These are phyloP conservation scores for Myriosclerotinia scirpicola DNA, from an alignment of 2,329 filamentous ascomycete genomes.

Conservation along the genomic window DNA sequence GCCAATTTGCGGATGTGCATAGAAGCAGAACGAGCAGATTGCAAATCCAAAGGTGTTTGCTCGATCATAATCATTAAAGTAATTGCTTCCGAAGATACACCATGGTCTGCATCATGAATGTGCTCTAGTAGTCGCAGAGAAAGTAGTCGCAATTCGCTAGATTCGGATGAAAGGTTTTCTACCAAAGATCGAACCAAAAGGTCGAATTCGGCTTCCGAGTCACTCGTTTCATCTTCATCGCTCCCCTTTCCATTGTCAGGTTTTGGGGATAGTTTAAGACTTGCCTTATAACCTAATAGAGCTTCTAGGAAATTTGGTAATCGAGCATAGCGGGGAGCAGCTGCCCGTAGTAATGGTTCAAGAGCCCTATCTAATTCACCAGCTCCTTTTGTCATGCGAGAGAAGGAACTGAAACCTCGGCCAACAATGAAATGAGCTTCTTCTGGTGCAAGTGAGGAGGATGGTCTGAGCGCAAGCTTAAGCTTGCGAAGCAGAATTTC, in stretches of 20 bases:
- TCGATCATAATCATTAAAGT: constrained; percentile 75
- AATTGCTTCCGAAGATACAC: constrained; percentile 52
- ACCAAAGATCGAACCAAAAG: constrained; percentile 65
- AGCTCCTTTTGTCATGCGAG: constrained; percentile 62
- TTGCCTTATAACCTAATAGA: constrained; percentile 55
- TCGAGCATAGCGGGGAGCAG: constrained; percentile 64
- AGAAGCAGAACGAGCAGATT: constrained; percentile 73
- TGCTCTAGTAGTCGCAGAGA: constrained; percentile 71
- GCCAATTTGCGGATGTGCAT: constrained; percentile 79
- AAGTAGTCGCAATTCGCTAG: constrained; percentile 69
- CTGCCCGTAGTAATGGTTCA: constrained; percentile 64
- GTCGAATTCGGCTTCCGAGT: constrained; percentile 55
- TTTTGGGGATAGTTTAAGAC: constrained; percentile 31
- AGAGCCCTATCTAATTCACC: constrained; percentile 59
- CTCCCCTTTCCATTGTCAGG: constrained; percentile 20
- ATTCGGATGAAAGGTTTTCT: constrained; percentile 71
- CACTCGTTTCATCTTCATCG: constrained; percentile 24
- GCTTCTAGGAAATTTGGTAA: constrained; percentile 66
- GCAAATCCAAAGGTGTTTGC: constrained; percentile 72
- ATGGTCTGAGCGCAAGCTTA: constrained; percentile 62
- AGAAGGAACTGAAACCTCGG: constrained; percentile 71
- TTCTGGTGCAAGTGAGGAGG: constrained; percentile 57
- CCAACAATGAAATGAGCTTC: constrained; percentile 73
- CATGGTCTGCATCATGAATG: constrained; percentile 52
- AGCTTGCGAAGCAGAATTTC: constrained; percentile 66